These are phyloP conservation scores for Musa acuminata DNA, from an alignment of 176 grass and related monocot species.

Conservation along the genomic window DNA sequence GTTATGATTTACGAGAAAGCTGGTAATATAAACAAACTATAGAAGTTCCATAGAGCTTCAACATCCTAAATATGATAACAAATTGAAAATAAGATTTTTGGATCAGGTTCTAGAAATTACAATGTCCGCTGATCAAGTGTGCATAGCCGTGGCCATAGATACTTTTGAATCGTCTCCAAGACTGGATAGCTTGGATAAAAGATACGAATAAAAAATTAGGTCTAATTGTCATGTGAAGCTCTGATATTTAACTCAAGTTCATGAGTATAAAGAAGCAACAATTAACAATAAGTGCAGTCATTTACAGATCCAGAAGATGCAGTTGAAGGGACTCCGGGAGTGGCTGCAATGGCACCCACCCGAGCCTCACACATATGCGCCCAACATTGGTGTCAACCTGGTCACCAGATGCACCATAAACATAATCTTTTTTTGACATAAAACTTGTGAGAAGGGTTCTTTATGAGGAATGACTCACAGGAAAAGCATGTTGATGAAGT, in stretches of 20 bases:
- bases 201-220: background rate
- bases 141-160: slow-evolving; percentile 90
- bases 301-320: slow-evolving; percentile 73
- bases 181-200: slow-evolving; percentile 68
- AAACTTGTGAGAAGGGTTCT: background rate
- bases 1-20: background rate
- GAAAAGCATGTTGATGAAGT: slow-evolving; percentile 85
- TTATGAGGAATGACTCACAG: slow-evolving; percentile 33
- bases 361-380: slow-evolving; percentile 83
- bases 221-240: no score
- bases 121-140: slow-evolving; percentile 78
- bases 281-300: background rate
- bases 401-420: slow-evolving; percentile 21
- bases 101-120: slow-evolving; percentile 34
- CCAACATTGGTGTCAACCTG: slow-evolving; percentile 95
- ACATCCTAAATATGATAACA: background rate
- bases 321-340: slow-evolving; percentile 80
- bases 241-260: background rate
- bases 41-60: background rate
- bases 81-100: background rate
- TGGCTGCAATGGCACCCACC: slow-evolving; percentile 88
- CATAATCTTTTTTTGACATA: slow-evolving; percentile 10
- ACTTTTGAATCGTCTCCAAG: slow-evolving; percentile 87
- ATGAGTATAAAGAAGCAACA: background rate
- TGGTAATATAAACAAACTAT: background rate